Evolutionary conservation across 2,329 filamentous ascomycete genomes (phyloP).

Genomic region (Ophiostoma sp.): DNA sequence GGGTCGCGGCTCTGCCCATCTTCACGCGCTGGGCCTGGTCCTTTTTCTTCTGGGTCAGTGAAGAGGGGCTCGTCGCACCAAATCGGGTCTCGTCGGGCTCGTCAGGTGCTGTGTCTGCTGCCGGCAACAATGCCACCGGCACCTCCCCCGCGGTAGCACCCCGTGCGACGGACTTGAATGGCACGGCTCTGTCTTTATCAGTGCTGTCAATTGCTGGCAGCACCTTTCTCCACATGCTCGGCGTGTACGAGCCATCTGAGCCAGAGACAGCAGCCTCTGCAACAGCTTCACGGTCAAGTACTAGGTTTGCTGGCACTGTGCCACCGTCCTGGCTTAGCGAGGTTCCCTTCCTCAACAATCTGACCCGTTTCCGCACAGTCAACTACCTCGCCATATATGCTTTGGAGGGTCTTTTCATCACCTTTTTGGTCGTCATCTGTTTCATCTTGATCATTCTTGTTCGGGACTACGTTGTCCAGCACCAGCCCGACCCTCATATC

Average conservation of each 20-base stretch:
- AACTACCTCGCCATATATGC: constrained; percentile 78
- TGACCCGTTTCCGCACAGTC: constrained; percentile 63
- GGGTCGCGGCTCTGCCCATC: constrained; percentile 84
- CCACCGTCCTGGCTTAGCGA: constrained; percentile 51
- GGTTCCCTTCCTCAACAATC: constrained; percentile 50
- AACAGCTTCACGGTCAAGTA: not conserved
- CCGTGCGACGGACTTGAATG: no score
- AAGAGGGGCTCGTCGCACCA: constrained; percentile 53
- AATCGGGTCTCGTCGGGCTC: not conserved
- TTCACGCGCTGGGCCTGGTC: constrained; percentile 90
- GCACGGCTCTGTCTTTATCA: not conserved
- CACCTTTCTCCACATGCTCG: constrained; percentile 23
- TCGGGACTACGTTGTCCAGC: constrained; percentile 95
- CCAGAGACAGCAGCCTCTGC: not conserved
- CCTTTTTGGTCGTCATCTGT: constrained; percentile 79
- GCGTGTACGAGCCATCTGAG: constrained; percentile 23
- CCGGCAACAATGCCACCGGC: not conserved
- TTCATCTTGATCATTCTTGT: constrained; percentile 98
- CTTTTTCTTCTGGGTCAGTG: constrained; percentile 88
- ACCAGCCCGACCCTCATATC: constrained; percentile 70
- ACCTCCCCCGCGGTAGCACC: no score
- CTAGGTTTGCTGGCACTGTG: constrained; percentile 13
- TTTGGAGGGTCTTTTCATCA: constrained; percentile 90
- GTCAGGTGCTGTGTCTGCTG: not conserved
- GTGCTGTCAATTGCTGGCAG: not conserved